Evolutionary conservation across 192 early-diverging fungal species (phyloP).

Genomic region (Chytriomyces hyalinus): DNA sequence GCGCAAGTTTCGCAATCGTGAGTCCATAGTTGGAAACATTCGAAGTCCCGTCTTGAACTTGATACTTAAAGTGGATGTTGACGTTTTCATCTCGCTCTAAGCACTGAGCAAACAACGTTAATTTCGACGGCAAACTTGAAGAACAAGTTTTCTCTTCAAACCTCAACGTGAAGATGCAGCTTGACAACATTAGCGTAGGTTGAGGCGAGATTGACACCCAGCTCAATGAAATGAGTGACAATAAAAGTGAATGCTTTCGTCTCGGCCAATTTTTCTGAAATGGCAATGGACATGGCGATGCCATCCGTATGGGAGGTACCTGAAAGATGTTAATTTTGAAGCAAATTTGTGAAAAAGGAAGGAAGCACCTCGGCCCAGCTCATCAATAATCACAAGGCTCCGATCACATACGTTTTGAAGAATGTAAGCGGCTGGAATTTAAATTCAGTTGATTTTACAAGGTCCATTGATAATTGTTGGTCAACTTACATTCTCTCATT

Average conservation of each 20-base stretch:
- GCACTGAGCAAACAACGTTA: neutral
- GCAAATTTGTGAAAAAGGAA: too few species aligned
- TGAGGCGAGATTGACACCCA: constrained; percentile 7
- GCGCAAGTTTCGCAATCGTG: constrained; percentile 21
- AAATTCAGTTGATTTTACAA: neutral
- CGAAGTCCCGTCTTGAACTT: constrained; percentile 24
- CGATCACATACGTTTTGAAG: constrained; percentile 70
- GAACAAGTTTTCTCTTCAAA: neutral
- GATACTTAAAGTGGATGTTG: constrained; percentile 25
- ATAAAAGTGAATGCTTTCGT: constrained; percentile 68
- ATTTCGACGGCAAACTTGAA: constrained; percentile 5
- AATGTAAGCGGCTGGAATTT: constrained; percentile 67
- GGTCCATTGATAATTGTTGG: neutral
- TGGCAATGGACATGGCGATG: constrained; percentile 70
- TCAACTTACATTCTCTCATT: constrained; percentile 69
- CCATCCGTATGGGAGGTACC: constrained; percentile 76
- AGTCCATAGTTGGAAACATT: constrained; percentile 25
- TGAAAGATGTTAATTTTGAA: constrained; percentile 15
- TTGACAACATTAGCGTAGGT: constrained; percentile 32
- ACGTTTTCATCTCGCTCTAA: constrained; percentile 1
- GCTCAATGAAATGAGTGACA: constrained; percentile 72
- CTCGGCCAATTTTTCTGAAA: constrained; percentile 70
- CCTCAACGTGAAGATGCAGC: constrained; percentile 46
- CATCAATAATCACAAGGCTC: constrained; percentile 86
- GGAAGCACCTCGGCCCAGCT: constrained; percentile 74